Percentiles rank a stretch among this genome's conserved stretches.
phyloP scores from a whole-genome alignment of 2,329 filamentous ascomycete genomes.

The Colletotrichum melonis region DNA sequence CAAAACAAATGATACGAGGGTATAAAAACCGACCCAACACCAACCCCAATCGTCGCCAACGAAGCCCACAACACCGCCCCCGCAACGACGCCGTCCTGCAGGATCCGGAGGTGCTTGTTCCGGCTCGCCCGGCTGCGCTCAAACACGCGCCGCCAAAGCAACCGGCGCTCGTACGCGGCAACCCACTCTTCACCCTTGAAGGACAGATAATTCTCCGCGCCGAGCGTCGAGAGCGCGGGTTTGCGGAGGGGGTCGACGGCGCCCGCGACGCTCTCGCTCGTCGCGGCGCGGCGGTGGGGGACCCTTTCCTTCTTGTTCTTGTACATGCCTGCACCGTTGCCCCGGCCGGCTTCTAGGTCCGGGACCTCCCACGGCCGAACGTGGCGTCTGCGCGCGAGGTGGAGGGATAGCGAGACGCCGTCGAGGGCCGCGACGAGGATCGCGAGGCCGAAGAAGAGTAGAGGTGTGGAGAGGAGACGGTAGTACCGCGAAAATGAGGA shows the following conservation, averaged over 20 bases:
- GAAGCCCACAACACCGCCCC: slow-evolving; percentile 42
- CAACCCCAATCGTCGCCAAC: slow-evolving; percentile 39
- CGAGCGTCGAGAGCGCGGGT: slow-evolving; percentile 40
- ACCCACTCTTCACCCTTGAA: slow-evolving; percentile 38
- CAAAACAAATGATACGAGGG: slow-evolving; percentile 33
- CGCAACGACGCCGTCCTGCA: slow-evolving; percentile 45
- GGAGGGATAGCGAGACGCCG: slow-evolving; percentile 50
- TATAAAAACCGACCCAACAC: slow-evolving; percentile 38
- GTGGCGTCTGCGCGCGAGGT: slow-evolving; percentile 45
- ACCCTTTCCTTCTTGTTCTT: neutral
- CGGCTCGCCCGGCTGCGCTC: slow-evolving; percentile 38
- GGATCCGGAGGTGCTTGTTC: slow-evolving; percentile 39
- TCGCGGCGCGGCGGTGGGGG: slow-evolving; percentile 32
- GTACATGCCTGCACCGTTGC: too few species aligned
- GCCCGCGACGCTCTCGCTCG: slow-evolving; percentile 27
- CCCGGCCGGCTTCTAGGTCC: slow-evolving; percentile 45
- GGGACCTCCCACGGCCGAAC: slow-evolving; percentile 52
- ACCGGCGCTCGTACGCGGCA: slow-evolving; percentile 37
- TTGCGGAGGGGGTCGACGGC: slow-evolving; percentile 39
- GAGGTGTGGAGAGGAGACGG: slow-evolving; percentile 43
- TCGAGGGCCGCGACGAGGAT: slow-evolving; percentile 48
- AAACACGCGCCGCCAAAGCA: slow-evolving; percentile 38
- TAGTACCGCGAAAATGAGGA: slow-evolving; percentile 41
- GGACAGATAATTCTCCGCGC: slow-evolving; percentile 40
- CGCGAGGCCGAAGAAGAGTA: slow-evolving; percentile 50